Evolutionary conservation across 108 stramenopile species (phyloP).

Genomic region (Licmophora abbreviata): DNA sequence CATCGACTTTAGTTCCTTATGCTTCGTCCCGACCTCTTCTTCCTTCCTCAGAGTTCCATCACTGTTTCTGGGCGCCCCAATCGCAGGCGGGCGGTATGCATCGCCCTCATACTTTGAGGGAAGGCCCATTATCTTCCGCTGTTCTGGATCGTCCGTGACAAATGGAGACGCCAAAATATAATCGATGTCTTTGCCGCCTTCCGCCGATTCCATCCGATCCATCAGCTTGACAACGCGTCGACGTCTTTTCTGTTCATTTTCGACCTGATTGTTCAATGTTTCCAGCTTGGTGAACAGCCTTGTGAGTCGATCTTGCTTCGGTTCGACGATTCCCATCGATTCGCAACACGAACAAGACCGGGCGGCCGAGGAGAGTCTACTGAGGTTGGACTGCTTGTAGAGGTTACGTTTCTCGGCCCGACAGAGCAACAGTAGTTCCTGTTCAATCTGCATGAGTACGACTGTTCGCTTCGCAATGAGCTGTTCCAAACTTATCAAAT

Average conservation of each 20-base stretch:
- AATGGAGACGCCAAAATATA: constrained; percentile 75
- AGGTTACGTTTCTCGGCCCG: constrained; percentile 65
- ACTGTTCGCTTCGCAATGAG: constrained; percentile 52
- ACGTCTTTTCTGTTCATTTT: constrained; percentile 65
- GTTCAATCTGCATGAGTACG: constrained; percentile 66
- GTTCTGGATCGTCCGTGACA: constrained; percentile 32
- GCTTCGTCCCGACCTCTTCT: background rate
- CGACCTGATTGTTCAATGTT: constrained; percentile 62
- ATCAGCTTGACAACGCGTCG: constrained; percentile 68
- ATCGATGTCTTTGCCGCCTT: constrained; percentile 75
- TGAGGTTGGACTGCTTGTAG: constrained; percentile 20
- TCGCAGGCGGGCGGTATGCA: constrained; percentile 15
- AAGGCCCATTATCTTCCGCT: constrained; percentile 26
- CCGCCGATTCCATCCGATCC: constrained; percentile 75
- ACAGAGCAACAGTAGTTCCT: constrained; percentile 62
- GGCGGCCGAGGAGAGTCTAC: constrained; percentile 23
- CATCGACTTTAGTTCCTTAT: background rate
- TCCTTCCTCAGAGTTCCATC: background rate
- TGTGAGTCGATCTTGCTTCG: constrained; percentile 66
- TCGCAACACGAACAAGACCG: constrained; percentile 47
- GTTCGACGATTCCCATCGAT: constrained; percentile 57
- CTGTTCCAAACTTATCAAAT: constrained; percentile 56
- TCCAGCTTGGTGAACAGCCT: constrained; percentile 58
- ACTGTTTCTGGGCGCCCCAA: constrained; percentile 21
- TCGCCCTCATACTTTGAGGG: background rate